phyloP scores from a whole-genome alignment of 306 rosid species.

The Arachis hypogaea region DNA sequence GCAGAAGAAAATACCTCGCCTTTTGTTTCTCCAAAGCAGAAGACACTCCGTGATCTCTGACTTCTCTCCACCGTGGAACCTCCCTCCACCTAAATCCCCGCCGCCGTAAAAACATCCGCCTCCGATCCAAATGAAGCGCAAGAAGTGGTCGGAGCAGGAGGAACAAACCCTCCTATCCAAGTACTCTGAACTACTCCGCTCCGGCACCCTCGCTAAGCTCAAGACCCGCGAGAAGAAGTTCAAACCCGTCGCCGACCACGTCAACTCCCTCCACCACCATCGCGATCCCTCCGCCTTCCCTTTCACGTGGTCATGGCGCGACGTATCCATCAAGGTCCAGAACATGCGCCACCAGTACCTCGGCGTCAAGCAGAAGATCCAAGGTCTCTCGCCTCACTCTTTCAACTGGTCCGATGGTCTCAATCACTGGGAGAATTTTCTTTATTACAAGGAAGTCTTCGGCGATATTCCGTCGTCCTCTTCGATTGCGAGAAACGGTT shows the following conservation, averaged over 20 bases:
- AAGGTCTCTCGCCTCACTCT: constrained; percentile 45
- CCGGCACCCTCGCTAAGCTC: constrained; percentile 73
- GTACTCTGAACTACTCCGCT: constrained; percentile 70
- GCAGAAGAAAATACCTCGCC: not conserved
- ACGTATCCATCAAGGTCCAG: constrained; percentile 95
- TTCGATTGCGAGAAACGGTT: not conserved
- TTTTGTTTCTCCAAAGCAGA: not conserved
- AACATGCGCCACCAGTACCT: constrained; percentile 98
- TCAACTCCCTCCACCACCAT: constrained; percentile 71
- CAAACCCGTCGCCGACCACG: constrained; percentile 92
- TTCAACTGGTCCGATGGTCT: constrained; percentile 92
- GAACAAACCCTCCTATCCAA: constrained; percentile 76
- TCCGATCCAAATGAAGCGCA: constrained; percentile 71
- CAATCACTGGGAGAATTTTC: constrained; percentile 92
- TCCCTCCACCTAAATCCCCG: not conserved
- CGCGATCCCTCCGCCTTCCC: constrained; percentile 68
- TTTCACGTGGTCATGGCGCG: constrained; percentile 97
- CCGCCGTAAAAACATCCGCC: not conserved
- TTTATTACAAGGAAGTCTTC: constrained; percentile 78
- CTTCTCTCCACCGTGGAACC: not conserved
- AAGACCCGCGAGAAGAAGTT: constrained; percentile 96
- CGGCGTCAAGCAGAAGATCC: constrained; percentile 94
- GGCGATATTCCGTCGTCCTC: constrained; percentile 60
- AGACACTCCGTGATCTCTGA: not conserved
- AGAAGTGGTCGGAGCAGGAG: constrained; percentile 95